Evolutionary conservation across 108 stramenopile species (phyloP), one percentile per base, ranked within the genome.

Genomic region (Stephanodiscus triporus): DNA sequence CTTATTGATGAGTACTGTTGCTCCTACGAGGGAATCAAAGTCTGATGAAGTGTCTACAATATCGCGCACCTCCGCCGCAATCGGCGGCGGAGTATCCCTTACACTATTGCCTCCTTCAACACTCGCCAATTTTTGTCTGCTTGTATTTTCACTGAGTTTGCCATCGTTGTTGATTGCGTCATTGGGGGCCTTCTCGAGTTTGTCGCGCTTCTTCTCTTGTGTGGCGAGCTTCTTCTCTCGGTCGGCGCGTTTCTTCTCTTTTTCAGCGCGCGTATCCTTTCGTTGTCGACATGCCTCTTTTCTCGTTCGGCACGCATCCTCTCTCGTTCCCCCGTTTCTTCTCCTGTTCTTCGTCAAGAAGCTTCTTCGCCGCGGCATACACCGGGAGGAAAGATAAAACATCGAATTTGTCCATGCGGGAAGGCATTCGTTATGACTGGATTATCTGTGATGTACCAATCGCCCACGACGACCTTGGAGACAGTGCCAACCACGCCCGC

Each of bases 361-460:
- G 17, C 17, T 26, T 42, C 40, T 29, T 64, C 36, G 9, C 45
- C 19, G 23, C 45, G 57, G 10, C 54, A 27, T 23, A 63, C 30
- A 13, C 53, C 11, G 53, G 26, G 0, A 23, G 65, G 22, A 14
- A 75, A 30, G 43, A 58, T 47, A 43, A 66, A n/a, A 42, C 66
- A 45, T 22, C 48, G 11, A 54, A 54, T 22, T 24, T 56, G 43
- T 57, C 56, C 27, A 11, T 49, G 30, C 19, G 73, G n/a, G 64
- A 47, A 63, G 37, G 17, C 19, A 26, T 54, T 54, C 23, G 53
- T 22, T 24, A 75, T 66, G 30, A 24, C 17, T 4, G 56, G 56
- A 76, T 68, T 76, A 16, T 62, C 67, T 9, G 45, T 53, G 9
- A 76, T 32, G 40, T 67, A 68, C 42, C 66, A 60, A 56, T 66